Evolutionary conservation across 371 early-diverging fungal species (phyloP).

Genomic region (Apophysomyces sp.): DNA sequence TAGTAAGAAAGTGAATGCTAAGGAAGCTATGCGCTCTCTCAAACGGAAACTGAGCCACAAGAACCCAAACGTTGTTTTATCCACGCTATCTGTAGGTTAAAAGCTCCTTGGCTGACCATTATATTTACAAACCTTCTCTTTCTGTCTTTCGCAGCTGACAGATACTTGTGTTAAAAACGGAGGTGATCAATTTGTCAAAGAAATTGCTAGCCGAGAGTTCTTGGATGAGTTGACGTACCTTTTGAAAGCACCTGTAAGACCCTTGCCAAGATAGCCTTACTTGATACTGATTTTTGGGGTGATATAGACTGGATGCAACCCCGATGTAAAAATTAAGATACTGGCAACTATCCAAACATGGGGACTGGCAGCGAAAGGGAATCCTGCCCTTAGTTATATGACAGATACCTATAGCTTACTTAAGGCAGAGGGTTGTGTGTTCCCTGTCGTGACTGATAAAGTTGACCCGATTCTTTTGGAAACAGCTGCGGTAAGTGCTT

Average conservation of each 20-base stretch:
- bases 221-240: conserved; percentile 79
- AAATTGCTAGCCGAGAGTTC: conserved; percentile 89
- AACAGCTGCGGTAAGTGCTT: conserved; percentile 59
- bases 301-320: conserved; percentile 48
- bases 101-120: background rate
- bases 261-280: conserved; percentile 11
- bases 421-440: conserved; percentile 73
- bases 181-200: conserved; percentile 85
- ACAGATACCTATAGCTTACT: conserved; percentile 75
- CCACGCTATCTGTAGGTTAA: conserved; percentile 76
- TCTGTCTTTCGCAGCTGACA: conserved; percentile 53
- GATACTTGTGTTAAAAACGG: conserved; percentile 96
- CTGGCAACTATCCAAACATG: conserved; percentile 83
- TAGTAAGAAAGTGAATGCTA: conserved; percentile 80
- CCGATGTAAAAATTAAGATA: conserved; percentile 73
- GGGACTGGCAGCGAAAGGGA: conserved; percentile 80
- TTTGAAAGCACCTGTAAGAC: conserved; percentile 64
- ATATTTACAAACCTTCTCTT: background rate
- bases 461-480: conserved; percentile 72
- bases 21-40: conserved; percentile 75
- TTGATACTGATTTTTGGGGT: background rate
- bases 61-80: conserved; percentile 93
- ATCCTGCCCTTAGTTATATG: conserved; percentile 76
- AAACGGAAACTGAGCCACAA: conserved; percentile 77
- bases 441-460: conserved; percentile 71